Conservation (phyloP, 192 early-diverging fungal genomes). For the Coemansia sp. region DNA sequence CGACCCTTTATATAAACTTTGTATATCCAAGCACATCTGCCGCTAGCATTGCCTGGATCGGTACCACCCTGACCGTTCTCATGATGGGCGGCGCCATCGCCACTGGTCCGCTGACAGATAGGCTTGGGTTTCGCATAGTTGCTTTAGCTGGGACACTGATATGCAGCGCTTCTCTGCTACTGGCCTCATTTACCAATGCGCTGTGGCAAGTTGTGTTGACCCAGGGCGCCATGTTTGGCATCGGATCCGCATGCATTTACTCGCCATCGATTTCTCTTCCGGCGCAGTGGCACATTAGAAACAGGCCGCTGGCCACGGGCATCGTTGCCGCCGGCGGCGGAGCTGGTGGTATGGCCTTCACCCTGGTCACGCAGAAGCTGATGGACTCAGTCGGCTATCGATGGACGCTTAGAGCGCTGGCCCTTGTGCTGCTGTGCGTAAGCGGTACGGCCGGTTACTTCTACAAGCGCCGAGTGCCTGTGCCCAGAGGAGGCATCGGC, state of each 20-base stretch:
- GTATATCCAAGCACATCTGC: conserved; percentile 28
- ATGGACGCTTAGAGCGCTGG: conserved; percentile 37
- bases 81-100: conserved; percentile 35
- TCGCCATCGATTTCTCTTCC: conserved; percentile 69
- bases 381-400: conserved; percentile 50
- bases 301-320: conserved; percentile 68
- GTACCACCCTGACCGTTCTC: conserved; percentile 32
- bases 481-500: conserved; percentile 16
- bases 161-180: conserved; percentile 20
- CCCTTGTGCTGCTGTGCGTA: conserved; percentile 23
- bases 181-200: conserved; percentile 33
- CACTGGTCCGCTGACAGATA: conserved; percentile 36
- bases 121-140: conserved; percentile 31
- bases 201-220: conserved; percentile 71
- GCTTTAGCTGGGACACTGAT: conserved; percentile 22
- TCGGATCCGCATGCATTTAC: conserved; percentile 64
- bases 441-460: conserved; percentile 26
- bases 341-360: conserved; percentile 66
- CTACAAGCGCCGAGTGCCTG: conserved; percentile 25
- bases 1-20: conserved; percentile 41
- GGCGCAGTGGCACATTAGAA: conserved; percentile 67
- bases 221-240: conserved; percentile 71
- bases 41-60: conserved; percentile 41
- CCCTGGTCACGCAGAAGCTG: conserved; percentile 57
- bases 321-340: conserved; percentile 72